phyloP scores from a whole-genome alignment of 805 yeast genomes.

The Wickerhamomyces ciferrii region DNA sequence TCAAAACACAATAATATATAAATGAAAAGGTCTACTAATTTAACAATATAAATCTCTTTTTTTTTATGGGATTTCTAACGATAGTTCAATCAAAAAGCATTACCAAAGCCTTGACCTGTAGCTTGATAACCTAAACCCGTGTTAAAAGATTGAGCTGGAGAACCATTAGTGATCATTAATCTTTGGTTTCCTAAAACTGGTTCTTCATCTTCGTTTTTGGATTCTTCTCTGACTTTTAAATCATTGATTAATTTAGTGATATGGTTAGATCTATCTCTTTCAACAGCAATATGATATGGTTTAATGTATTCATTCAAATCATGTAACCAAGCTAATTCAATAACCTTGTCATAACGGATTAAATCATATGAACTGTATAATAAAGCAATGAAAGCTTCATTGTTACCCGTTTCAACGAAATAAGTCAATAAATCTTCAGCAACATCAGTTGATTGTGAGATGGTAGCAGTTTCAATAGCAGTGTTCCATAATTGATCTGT shows the following conservation, averaged over 20 bases:
- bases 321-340: constrained; percentile 90
- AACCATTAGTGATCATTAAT: constrained; percentile 78
- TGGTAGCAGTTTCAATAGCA: constrained; percentile 86
- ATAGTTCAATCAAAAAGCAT: constrained; percentile 25
- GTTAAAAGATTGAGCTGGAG: constrained; percentile 20
- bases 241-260: constrained; percentile 64
- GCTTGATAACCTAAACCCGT: constrained; percentile 58
- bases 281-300: constrained; percentile 85
- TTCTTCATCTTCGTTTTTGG: constrained; percentile 41
- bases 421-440: constrained; percentile 85
- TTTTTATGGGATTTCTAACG: background rate
- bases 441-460: constrained; percentile 71
- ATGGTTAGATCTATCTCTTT: constrained; percentile 70
- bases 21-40: background rate
- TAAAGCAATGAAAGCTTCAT: constrained; percentile 89
- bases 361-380: constrained; percentile 81
- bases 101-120: constrained; percentile 71
- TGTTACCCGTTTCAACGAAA: constrained; percentile 95
- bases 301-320: constrained; percentile 77
- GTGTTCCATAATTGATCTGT: constrained; percentile 93
- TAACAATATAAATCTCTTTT: background rate
- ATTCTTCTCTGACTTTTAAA: constrained; percentile 62
- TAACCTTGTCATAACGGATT: constrained; percentile 75
- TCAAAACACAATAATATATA: background rate
- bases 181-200: constrained; percentile 56